Percentiles rank a stretch among this genome's conserved stretches.
Evolutionary conservation across 129 eudicot species (phyloP).

Genomic region (Chrysanthemum lavandulifolium): DNA sequence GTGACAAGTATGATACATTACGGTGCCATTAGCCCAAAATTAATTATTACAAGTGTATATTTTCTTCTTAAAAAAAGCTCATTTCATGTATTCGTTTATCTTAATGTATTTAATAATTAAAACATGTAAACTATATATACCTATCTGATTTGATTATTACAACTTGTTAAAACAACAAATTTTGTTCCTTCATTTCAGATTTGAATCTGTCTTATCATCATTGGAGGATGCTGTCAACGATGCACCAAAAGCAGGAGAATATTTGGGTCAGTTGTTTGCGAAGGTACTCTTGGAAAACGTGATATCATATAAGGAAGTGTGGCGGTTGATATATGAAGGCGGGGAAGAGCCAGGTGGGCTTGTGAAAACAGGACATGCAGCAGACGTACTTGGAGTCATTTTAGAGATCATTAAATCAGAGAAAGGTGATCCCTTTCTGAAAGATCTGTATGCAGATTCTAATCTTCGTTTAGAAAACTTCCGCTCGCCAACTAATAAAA

Average conservation of each 20-base stretch:
- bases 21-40: too few relatives aligned
- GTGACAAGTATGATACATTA: too few relatives aligned
- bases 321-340: slow-evolving; percentile 68
- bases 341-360: slow-evolving; percentile 88
- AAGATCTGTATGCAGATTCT: slow-evolving; percentile 47
- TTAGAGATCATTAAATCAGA: slow-evolving; percentile 69
- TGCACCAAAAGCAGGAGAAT: slow-evolving; percentile 94
- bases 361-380: slow-evolving; percentile 73
- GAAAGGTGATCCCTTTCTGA: slow-evolving; percentile 60
- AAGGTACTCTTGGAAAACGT: slow-evolving; percentile 57
- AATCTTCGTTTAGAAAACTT: slow-evolving; percentile 52
- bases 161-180: not conserved
- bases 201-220: slow-evolving; percentile 62
- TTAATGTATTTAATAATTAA: too few relatives aligned
- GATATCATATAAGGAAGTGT: slow-evolving; percentile 52
- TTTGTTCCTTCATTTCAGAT: slow-evolving; percentile 42
- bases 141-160: too few relatives aligned
- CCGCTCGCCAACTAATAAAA: slow-evolving; percentile 56
- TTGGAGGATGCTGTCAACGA: slow-evolving; percentile 85
- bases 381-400: slow-evolving; percentile 69
- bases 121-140: too few relatives aligned
- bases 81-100: too few relatives aligned
- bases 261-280: slow-evolving; percentile 70
- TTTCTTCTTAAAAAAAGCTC: not conserved
- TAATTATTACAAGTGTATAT: too few relatives aligned